phyloP scores from a whole-genome alignment of 257 asterid genomes.

The Cordia subcordata region DNA sequence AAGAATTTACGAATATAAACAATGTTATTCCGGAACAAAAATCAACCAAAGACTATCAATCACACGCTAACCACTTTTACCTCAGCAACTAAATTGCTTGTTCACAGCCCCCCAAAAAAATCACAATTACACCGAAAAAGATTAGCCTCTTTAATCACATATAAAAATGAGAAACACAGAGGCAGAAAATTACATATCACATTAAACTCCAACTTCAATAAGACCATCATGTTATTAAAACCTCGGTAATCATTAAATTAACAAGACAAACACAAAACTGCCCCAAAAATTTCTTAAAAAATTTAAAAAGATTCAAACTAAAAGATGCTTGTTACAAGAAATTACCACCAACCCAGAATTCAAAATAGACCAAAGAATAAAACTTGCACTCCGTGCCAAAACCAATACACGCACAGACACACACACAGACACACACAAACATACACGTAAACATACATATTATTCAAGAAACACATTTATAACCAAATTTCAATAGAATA shows the following conservation, averaged over 20 bases:
- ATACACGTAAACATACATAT: too few relatives aligned
- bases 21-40: background rate
- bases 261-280: background rate
- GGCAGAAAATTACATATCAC: too few relatives aligned
- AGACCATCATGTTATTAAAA: too few relatives aligned
- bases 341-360: constrained; percentile 24
- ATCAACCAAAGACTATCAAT: background rate
- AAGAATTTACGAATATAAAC: too few relatives aligned
- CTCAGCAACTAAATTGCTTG: background rate
- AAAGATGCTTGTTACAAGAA: constrained; percentile 22
- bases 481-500: too few relatives aligned
- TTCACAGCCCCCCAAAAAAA: background rate
- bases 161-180: background rate
- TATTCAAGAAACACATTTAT: too few relatives aligned
- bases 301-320: constrained; percentile 1
- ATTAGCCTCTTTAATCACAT: too few relatives aligned
- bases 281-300: constrained; percentile 7
- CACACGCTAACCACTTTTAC: background rate
- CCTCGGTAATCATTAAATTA: background rate
- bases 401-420: constrained; percentile 2
- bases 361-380: constrained; percentile 22
- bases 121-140: background rate
- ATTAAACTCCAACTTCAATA: too few relatives aligned
- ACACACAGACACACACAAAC: too few relatives aligned
- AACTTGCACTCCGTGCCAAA: constrained; percentile 38